Evolutionary conservation across 2,329 filamentous ascomycete genomes (phyloP).

Genomic region (Aspergillus tubingensis): DNA sequence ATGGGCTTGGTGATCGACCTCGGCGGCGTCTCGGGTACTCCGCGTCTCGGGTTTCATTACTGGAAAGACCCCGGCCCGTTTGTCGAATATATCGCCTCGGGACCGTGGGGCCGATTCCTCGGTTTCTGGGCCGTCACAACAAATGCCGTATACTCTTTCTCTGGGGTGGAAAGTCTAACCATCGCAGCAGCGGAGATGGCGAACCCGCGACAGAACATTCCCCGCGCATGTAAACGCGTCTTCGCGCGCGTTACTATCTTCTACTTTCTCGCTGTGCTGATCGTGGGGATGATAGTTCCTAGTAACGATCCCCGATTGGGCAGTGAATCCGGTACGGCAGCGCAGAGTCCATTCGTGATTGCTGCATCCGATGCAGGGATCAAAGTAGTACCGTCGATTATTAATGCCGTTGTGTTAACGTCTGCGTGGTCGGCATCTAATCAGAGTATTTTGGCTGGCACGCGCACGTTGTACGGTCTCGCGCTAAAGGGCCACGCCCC

Average conservation of each 20-base stretch:
- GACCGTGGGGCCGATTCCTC: slow-evolving; percentile 63
- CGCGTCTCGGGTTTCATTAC: slow-evolving; percentile 66
- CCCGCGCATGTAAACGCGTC: slow-evolving; percentile 56
- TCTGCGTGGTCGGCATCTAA: slow-evolving; percentile 72
- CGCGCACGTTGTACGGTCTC: slow-evolving; percentile 53
- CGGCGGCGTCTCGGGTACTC: slow-evolving; percentile 61
- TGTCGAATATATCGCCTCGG: slow-evolving; percentile 63
- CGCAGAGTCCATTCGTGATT: slow-evolving; percentile 65
- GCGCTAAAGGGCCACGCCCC: slow-evolving; percentile 56
- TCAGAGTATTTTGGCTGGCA: slow-evolving; percentile 61
- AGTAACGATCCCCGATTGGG: slow-evolving; percentile 47
- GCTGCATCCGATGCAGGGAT: slow-evolving; percentile 69
- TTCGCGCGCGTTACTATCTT: slow-evolving; percentile 60
- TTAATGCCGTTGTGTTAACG: slow-evolving; percentile 75
- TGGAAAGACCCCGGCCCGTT: slow-evolving; percentile 70
- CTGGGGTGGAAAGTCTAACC: slow-evolving; percentile 53
- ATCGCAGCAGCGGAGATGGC: slow-evolving; percentile 59
- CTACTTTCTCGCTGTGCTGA: slow-evolving; percentile 58
- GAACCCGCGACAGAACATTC: slow-evolving; percentile 56
- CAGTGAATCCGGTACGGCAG: slow-evolving; percentile 31
- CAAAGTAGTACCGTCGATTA: slow-evolving; percentile 66
- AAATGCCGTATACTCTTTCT: slow-evolving; percentile 41
- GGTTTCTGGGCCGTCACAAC: slow-evolving; percentile 57
- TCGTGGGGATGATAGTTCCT: slow-evolving; percentile 63
- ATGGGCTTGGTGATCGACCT: slow-evolving; percentile 61